Evolutionary conservation across 2,329 filamentous ascomycete species (phyloP).

Genomic region (Talaromyces sp.): DNA sequence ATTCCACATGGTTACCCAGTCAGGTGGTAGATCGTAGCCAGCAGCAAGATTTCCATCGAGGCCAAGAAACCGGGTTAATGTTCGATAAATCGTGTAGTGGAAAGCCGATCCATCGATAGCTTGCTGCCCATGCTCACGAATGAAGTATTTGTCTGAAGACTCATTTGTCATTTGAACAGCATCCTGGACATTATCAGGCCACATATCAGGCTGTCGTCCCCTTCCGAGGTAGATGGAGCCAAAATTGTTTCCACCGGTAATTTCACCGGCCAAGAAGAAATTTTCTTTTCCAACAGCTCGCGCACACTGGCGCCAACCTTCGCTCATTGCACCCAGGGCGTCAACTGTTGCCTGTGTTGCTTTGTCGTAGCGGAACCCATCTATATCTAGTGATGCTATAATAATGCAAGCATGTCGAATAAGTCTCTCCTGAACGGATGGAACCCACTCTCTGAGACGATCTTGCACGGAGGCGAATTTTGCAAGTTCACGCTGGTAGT

Average conservation of each 20-base stretch:
- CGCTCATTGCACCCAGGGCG: constrained; percentile 54
- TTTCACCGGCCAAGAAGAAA: constrained; percentile 61
- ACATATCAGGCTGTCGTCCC: constrained; percentile 53
- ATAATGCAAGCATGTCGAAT: constrained; percentile 60
- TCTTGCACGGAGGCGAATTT: constrained; percentile 66
- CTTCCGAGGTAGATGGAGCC: constrained; percentile 59
- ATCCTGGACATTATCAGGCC: constrained; percentile 43
- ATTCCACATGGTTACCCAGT: constrained; percentile 55
- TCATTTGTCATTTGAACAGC: constrained; percentile 47
- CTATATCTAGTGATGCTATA: constrained; percentile 59
- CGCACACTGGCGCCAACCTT: constrained; percentile 55
- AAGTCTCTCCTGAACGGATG: constrained; percentile 53
- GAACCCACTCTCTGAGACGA: constrained; percentile 59
- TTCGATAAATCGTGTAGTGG: constrained; percentile 60
- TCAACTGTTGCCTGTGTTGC: constrained; percentile 60
- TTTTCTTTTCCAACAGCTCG: constrained; percentile 54
- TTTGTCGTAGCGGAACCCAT: constrained; percentile 64
- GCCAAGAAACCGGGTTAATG: constrained; percentile 57
- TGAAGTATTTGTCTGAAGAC: constrained; percentile 42
- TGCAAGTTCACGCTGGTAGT: constrained; percentile 59
- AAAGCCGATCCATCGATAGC: constrained; percentile 59
- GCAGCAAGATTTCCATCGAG: constrained; percentile 54
- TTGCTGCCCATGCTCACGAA: constrained; percentile 49
- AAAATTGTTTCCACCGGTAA: constrained; percentile 58
- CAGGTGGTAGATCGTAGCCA: constrained; percentile 49